Conservation (phyloP, 805 yeast species). For the Candida suzukii region DNA sequence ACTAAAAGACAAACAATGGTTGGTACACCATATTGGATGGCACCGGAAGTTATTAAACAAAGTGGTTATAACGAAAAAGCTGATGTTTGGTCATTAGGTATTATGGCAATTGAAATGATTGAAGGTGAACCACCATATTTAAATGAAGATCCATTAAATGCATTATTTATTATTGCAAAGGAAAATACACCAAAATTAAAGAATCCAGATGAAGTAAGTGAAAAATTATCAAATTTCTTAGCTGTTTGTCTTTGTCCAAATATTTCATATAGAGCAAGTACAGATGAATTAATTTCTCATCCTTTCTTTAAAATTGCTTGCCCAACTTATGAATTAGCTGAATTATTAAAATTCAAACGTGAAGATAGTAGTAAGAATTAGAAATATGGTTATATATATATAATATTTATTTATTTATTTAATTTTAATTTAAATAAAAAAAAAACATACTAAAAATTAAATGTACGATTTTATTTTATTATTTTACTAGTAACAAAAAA, state of each 20-base stretch:
- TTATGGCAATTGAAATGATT: conserved; percentile 97
- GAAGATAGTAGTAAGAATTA: conserved; percentile 1
- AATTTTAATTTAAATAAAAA: no score
- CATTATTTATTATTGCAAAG: conserved; percentile 88
- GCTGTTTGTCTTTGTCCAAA: conserved; percentile 92
- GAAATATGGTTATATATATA: no score
- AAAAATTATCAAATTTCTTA: conserved; percentile 76
- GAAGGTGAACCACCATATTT: conserved; percentile 98
- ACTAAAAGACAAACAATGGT: conserved; percentile 96
- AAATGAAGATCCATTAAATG: conserved; percentile 92
- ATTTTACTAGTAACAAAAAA: no score
- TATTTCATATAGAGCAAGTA: conserved; percentile 82
- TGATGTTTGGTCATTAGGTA: conserved; percentile 97
- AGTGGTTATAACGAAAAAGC: conserved; percentile 96
- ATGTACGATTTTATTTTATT: no score
- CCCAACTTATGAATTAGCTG: conserved; percentile 48
- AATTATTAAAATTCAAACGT: conserved; percentile 36
- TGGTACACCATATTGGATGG: conserved; percentile 99
- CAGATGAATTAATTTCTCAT: conserved; percentile 81
- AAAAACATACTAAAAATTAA: no score
- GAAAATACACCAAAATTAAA: conserved; percentile 94
- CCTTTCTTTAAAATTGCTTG: conserved; percentile 63
- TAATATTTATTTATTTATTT: no score
- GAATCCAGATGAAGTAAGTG: conserved; percentile 67
- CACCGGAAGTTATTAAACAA: conserved; percentile 94